A percentile compares a stretch with the other conserved stretches of the same genome.
Conservation (phyloP, 495 filamentous ascomycete genomes). For the Lasiosphaeria miniovina region DNA sequence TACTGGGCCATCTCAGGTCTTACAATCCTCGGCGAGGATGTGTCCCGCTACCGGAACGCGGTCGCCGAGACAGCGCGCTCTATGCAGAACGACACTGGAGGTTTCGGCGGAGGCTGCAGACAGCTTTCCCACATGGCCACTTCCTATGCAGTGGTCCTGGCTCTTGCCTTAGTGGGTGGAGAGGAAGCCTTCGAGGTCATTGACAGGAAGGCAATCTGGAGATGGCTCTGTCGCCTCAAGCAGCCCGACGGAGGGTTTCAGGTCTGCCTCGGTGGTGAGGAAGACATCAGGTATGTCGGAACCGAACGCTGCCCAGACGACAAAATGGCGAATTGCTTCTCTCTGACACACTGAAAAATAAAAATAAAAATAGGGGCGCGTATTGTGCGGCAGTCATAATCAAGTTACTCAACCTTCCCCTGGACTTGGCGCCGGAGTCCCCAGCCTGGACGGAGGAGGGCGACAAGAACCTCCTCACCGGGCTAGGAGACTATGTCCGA, state of each 20-base stretch:
- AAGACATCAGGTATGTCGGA: slow-evolving; percentile 73
- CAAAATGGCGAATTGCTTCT: too few species aligned
- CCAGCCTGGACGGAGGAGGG: slow-evolving; percentile 45
- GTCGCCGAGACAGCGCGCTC: slow-evolving; percentile 68
- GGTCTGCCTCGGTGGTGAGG: slow-evolving; percentile 77
- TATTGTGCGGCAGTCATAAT: slow-evolving; percentile 86
- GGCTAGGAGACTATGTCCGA: slow-evolving; percentile 73
- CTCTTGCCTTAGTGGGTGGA: slow-evolving; percentile 72
- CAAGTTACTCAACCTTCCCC: slow-evolving; percentile 75
- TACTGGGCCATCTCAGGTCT: slow-evolving; percentile 86
- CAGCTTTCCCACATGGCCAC: slow-evolving; percentile 83
- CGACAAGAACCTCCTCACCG: slow-evolving; percentile 56
- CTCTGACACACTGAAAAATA: neutral
- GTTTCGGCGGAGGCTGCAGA: slow-evolving; percentile 91
- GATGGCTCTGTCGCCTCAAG: slow-evolving; percentile 81
- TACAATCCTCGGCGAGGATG: slow-evolving; percentile 69
- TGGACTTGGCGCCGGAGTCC: slow-evolving; percentile 67
- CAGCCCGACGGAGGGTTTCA: slow-evolving; percentile 79
- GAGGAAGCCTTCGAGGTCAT: slow-evolving; percentile 68
- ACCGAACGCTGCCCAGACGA: neutral
- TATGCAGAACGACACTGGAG: slow-evolving; percentile 79
- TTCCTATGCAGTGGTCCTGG: slow-evolving; percentile 79
- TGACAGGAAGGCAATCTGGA: slow-evolving; percentile 82
- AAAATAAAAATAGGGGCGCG: slow-evolving; percentile 58
- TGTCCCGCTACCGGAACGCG: slow-evolving; percentile 63